These are phyloP conservation scores for Hysterangium stoloniferum DNA, from an alignment of 768 basidiomycete genomes.

Conservation along the genomic window DNA sequence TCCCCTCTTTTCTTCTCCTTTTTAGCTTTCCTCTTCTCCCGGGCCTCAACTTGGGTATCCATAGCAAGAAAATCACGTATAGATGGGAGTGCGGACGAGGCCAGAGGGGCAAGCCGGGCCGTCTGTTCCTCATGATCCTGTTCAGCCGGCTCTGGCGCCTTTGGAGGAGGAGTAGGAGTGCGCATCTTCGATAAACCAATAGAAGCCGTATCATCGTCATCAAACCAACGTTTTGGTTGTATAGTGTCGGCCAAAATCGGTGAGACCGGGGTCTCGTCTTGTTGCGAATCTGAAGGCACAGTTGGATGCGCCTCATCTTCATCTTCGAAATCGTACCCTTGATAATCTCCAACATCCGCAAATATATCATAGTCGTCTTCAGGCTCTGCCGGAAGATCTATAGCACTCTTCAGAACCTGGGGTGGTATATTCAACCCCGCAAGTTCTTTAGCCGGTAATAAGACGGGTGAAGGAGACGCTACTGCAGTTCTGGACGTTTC, in stretches of 20 bases:
- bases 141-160: slow-evolving; percentile 17
- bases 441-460: slow-evolving; percentile 1
- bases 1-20: slow-evolving; percentile 65
- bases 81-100: slow-evolving; percentile 75
- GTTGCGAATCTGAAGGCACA: neutral
- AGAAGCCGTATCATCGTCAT: neutral
- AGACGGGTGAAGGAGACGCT: slow-evolving; percentile 11
- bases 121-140: slow-evolving; percentile 34
- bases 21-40: slow-evolving; percentile 60
- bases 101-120: slow-evolving; percentile 62
- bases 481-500: slow-evolving; percentile 13
- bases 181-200: neutral
- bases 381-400: slow-evolving; percentile 30
- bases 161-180: neutral
- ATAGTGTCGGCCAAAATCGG: neutral
- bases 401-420: no score
- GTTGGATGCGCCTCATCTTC: slow-evolving; percentile 24
- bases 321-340: slow-evolving; percentile 53
- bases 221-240: slow-evolving; percentile 10
- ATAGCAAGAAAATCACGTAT: slow-evolving; percentile 76
- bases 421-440: neutral
- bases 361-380: slow-evolving; percentile 78
- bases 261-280: neutral
- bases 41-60: slow-evolving; percentile 58
- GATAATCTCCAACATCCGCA: slow-evolving; percentile 76